These are phyloP conservation scores for Paecilomyces dactylethromorphus DNA, from an alignment of 2,329 filamentous ascomycete genomes.

Conservation along the genomic window DNA sequence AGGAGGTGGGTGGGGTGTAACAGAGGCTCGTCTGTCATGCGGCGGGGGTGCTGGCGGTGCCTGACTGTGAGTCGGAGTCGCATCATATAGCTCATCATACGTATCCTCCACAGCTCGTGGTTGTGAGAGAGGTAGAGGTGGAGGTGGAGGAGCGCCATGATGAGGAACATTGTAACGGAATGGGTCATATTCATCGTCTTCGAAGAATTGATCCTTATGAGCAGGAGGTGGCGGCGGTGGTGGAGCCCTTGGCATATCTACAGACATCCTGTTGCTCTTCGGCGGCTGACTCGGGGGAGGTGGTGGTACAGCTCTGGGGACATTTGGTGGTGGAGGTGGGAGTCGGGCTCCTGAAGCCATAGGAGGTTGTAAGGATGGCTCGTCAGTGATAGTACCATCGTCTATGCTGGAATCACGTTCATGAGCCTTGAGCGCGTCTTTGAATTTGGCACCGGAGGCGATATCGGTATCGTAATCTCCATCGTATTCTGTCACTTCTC, in stretches of 20 bases:
- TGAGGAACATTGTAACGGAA: slow-evolving; percentile 45
- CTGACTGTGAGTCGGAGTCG: slow-evolving; percentile 29
- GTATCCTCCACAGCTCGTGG: slow-evolving; percentile 22
- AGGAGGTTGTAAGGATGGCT: slow-evolving; percentile 45
- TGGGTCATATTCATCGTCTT: slow-evolving; percentile 48
- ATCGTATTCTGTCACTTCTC: slow-evolving; percentile 88
- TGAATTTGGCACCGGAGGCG: slow-evolving; percentile 85
- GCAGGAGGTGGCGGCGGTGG: slow-evolving; percentile 58
- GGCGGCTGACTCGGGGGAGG: slow-evolving; percentile 58
- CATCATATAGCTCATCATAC: slow-evolving; percentile 42
- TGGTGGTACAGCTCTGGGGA: slow-evolving; percentile 57
- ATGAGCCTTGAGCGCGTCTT: slow-evolving; percentile 83
- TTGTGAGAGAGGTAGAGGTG: slow-evolving; percentile 13
- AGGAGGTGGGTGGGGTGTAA: slow-evolving; percentile 40
- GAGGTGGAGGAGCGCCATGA: slow-evolving; percentile 20
- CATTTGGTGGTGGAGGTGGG: slow-evolving; percentile 51
- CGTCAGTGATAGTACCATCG: slow-evolving; percentile 53
- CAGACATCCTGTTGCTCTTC: slow-evolving; percentile 51
- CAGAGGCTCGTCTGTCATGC: slow-evolving; percentile 34
- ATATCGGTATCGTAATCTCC: slow-evolving; percentile 98
- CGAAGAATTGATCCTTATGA: slow-evolving; percentile 39
- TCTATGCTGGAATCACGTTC: slow-evolving; percentile 70
- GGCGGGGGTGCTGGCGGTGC: slow-evolving; percentile 21
- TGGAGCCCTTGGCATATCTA: slow-evolving; percentile 63
- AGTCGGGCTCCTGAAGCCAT: slow-evolving; percentile 31